Conservation (phyloP, 202 grass and related monocot genomes). For the Carex sylvatica region DNA sequence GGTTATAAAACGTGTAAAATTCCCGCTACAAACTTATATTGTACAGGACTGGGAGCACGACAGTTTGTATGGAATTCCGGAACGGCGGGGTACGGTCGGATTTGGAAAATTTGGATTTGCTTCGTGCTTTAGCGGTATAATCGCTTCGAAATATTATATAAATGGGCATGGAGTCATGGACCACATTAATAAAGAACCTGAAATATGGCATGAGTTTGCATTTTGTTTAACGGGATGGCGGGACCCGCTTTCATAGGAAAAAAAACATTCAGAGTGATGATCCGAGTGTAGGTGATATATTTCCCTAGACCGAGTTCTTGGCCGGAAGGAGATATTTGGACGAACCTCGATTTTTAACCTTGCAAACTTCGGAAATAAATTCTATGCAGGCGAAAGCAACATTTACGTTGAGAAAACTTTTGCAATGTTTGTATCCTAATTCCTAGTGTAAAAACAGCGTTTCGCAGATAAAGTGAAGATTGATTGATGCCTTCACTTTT, state of each 20-base stretch:
- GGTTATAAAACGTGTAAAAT: neutral
- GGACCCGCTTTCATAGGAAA: neutral
- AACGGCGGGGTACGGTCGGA: slow-evolving; percentile 19
- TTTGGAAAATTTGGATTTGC: slow-evolving; percentile 23
- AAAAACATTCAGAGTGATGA: no score
- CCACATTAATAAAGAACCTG: neutral
- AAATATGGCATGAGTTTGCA: neutral
- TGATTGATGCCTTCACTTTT: no score
- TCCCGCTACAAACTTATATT: neutral
- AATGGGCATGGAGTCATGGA: neutral
- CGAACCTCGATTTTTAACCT: neutral
- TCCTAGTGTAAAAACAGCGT: no score
- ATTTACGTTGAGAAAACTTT: neutral
- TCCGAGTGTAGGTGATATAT: neutral
- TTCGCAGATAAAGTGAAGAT: no score
- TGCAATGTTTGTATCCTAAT: no score
- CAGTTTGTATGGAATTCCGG: neutral
- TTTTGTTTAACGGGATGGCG: neutral
- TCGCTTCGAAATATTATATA: neutral
- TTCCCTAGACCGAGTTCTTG: neutral
- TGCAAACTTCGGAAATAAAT: neutral
- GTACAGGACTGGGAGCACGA: neutral
- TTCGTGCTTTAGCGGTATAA: neutral
- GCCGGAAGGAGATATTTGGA: neutral
- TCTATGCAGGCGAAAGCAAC: neutral